These are phyloP conservation scores for Lactuca sativa DNA, from an alignment of 129 eudicot genomes.

Conservation along the genomic window DNA sequence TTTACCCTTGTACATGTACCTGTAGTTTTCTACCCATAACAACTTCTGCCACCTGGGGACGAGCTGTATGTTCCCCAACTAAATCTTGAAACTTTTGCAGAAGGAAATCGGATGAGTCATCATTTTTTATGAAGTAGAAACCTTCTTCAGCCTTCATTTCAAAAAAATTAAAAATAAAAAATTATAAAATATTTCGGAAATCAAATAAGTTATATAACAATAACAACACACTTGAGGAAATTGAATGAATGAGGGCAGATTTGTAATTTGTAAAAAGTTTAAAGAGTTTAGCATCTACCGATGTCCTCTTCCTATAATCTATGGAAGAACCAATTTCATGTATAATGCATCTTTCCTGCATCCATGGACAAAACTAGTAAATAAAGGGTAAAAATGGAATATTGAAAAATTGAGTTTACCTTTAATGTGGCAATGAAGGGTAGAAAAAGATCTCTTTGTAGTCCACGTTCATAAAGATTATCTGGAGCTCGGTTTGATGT, in stretches of 20 bases:
- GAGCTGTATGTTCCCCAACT: slow-evolving; percentile 51
- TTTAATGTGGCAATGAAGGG: slow-evolving; percentile 90
- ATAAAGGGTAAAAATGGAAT: background rate
- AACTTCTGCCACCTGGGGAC: slow-evolving; percentile 82
- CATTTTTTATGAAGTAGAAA: slow-evolving; percentile 67
- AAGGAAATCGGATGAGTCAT: slow-evolving; percentile 51
- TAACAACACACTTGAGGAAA: no score
- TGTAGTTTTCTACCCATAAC: slow-evolving; percentile 94
- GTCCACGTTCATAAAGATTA: slow-evolving; percentile 85
- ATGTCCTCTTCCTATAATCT: slow-evolving; percentile 89
- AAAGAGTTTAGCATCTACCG: slow-evolving; percentile 42
- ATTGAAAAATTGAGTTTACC: slow-evolving; percentile 37
- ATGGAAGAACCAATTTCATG: slow-evolving; percentile 92
- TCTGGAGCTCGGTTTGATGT: slow-evolving; percentile 99
- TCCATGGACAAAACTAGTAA: slow-evolving; percentile 13
- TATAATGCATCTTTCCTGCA: slow-evolving; percentile 87
- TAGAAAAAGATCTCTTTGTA: slow-evolving; percentile 93
- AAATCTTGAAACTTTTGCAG: slow-evolving; percentile 65
- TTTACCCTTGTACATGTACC: slow-evolving; percentile 42
- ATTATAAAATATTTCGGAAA: background rate
- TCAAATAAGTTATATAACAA: no score
- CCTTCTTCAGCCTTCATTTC: slow-evolving; percentile 83
- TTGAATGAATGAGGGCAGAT: background rate
- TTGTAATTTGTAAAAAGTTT: background rate
- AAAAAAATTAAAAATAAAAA: background rate